A percentile compares a stretch with the other conserved stretches of the same genome.
phyloP scores from a whole-genome alignment of 257 asterid species.

The Pogostemon cablin region DNA sequence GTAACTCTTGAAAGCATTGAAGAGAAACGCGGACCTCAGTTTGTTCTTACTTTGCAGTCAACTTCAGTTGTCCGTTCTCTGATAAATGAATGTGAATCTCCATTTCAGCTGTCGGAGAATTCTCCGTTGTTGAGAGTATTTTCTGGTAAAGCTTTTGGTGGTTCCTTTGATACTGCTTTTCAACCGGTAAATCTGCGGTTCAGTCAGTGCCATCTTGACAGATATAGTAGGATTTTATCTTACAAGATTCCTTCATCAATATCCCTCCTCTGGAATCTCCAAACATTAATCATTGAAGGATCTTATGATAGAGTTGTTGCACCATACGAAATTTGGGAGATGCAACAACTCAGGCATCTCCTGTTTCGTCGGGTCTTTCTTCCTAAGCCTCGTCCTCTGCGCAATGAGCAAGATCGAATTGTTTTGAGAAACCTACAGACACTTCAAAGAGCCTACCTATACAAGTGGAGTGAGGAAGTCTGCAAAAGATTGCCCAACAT shows the following conservation, averaged over 20 bases:
- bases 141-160: not conserved
- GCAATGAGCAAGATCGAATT: not conserved
- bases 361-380: not conserved
- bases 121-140: constrained; percentile 8
- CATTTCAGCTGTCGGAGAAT: not conserved
- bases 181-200: constrained; percentile 3
- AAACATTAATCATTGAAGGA: constrained; percentile 6
- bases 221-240: not conserved
- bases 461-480: not conserved
- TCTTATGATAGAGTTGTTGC: not conserved
- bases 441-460: not conserved
- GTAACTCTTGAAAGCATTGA: not conserved
- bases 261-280: constrained; percentile 27
- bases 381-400: constrained; percentile 6
- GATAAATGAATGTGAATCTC: not conserved
- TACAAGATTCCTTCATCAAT: not conserved
- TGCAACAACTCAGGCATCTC: constrained; percentile 20
- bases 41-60: not conserved
- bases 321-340: constrained; percentile 26
- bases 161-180: no score
- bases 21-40: not conserved
- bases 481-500: constrained; percentile 23
- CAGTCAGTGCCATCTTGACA: not conserved
- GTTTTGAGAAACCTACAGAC: constrained; percentile 9
- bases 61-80: not conserved